Percentiles rank a stretch among this genome's conserved stretches.
Conservation (phyloP, 2,329 filamentous ascomycete species). For the Alternaria sp. region DNA sequence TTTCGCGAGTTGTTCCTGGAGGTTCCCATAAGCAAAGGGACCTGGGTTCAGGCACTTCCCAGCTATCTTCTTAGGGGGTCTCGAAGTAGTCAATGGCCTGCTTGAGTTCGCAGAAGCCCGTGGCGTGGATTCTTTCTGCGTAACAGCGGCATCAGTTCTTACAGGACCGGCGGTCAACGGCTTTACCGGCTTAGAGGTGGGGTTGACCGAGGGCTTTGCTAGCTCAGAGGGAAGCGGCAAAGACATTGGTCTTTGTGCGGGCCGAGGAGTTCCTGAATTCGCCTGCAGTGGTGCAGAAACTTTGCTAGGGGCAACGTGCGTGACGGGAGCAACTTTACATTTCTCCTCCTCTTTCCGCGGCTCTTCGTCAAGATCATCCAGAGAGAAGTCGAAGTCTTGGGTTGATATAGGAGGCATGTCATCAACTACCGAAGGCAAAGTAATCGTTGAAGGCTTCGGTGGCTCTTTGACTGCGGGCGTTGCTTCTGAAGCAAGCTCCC, state of each 20-base stretch:
- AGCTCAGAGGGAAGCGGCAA: not conserved
- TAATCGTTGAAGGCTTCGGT: not conserved
- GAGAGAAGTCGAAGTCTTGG: conserved; percentile 51
- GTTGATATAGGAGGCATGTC: conserved; percentile 46
- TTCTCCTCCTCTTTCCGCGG: not conserved
- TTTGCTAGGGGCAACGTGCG: not conserved
- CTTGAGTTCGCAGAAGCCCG: conserved; percentile 1
- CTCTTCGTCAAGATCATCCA: conserved; percentile 52
- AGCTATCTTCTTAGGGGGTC: conserved; percentile 10
- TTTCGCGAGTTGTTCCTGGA: conserved; percentile 10
- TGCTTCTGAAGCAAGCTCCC: conserved; percentile 48
- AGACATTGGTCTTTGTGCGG: not conserved
- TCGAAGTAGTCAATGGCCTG: not conserved
- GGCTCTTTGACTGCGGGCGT: no score
- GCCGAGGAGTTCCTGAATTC: not conserved
- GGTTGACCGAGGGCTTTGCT: not conserved
- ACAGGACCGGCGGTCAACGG: not conserved
- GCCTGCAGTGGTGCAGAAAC: not conserved
- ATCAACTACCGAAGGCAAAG: conserved; percentile 1
- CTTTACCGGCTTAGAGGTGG: not conserved
- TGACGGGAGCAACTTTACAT: not conserved
- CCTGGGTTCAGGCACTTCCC: conserved; percentile 13
- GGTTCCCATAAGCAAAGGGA: conserved; percentile 7
- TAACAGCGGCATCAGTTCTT: not conserved
- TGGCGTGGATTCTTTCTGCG: not conserved